These are phyloP conservation scores for Fusarium pseudoanthophilum DNA, from an alignment of 2,329 filamentous ascomycete genomes.

Conservation along the genomic window DNA sequence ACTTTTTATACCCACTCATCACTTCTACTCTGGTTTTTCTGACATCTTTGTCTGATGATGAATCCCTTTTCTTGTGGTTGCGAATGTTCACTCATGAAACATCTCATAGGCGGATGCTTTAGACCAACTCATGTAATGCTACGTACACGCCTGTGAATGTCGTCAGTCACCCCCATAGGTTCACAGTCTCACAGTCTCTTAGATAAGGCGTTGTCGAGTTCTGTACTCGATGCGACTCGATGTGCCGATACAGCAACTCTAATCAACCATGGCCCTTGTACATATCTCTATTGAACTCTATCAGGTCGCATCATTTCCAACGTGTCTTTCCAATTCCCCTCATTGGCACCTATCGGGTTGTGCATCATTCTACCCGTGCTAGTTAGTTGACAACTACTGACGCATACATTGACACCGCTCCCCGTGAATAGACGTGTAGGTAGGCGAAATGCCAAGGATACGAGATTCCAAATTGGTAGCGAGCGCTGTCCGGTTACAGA, in stretches of 20 bases:
- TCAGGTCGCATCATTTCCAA: constrained; percentile 4
- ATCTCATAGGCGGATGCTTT: constrained; percentile 29
- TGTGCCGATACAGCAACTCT: constrained; percentile 39
- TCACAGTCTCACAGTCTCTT: constrained; percentile 2
- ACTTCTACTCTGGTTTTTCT: background rate
- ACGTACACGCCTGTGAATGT: constrained; percentile 1
- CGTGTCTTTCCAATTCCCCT: background rate
- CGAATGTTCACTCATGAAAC: constrained; percentile 26
- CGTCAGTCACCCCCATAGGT: constrained; percentile 2
- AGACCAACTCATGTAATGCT: constrained; percentile 25
- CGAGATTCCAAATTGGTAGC: constrained; percentile 9
- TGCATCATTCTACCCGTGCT: background rate
- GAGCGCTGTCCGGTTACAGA: constrained; percentile 3
- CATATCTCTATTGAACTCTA: constrained; percentile 13
- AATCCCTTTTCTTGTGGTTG: constrained; percentile 20
- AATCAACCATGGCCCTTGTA: constrained; percentile 19
- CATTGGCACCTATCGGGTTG: background rate
- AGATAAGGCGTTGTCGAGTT: constrained; percentile 41
- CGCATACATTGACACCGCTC: constrained; percentile 16
- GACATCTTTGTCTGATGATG: background rate
- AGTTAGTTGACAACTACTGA: constrained; percentile 5
- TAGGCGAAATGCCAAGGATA: constrained; percentile 7
- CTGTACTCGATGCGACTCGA: constrained; percentile 26
- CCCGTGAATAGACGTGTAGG: constrained; percentile 6
- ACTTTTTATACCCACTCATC: background rate